Percentiles rank a stretch among this genome's conserved stretches.
phyloP scores from a whole-genome alignment of 2,329 filamentous ascomycete genomes.

The Akanthomyces dipterigenus region DNA sequence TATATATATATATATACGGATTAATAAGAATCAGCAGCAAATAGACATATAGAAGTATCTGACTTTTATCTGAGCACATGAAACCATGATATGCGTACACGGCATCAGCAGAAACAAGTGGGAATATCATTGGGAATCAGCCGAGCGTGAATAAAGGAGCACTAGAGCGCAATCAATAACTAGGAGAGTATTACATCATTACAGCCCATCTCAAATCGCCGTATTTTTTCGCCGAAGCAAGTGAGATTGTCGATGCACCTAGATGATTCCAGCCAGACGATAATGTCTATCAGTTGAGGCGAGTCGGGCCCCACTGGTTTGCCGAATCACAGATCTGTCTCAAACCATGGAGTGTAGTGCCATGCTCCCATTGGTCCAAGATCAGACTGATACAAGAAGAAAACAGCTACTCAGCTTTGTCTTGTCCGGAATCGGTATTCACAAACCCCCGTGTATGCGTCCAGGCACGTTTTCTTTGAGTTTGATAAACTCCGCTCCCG shows the following conservation, averaged over 20 bases:
- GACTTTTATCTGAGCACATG: no score
- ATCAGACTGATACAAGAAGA: not conserved
- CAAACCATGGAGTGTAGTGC: not conserved
- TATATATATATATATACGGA: no score
- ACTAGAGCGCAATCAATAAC: no score
- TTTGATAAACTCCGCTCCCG: not conserved
- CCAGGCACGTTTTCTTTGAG: not conserved
- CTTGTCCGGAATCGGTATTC: not conserved
- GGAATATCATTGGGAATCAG: no score
- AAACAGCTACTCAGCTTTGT: not conserved
- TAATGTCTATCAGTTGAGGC: not conserved
- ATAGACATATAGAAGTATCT: not conserved
- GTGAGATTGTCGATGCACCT: not conserved
- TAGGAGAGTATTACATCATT: no score
- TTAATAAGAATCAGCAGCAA: not conserved
- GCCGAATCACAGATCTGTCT: not conserved
- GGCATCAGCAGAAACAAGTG: no score
- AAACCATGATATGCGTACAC: no score
- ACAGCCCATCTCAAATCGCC: no score
- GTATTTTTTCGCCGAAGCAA: no score
- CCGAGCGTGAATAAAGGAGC: no score
- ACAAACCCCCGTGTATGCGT: no score
- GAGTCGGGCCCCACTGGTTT: not conserved
- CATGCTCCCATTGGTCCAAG: not conserved
- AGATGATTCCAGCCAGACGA: no score